phyloP scores from a whole-genome alignment of 345 rosid genomes.

The Isatis tinctoria region DNA sequence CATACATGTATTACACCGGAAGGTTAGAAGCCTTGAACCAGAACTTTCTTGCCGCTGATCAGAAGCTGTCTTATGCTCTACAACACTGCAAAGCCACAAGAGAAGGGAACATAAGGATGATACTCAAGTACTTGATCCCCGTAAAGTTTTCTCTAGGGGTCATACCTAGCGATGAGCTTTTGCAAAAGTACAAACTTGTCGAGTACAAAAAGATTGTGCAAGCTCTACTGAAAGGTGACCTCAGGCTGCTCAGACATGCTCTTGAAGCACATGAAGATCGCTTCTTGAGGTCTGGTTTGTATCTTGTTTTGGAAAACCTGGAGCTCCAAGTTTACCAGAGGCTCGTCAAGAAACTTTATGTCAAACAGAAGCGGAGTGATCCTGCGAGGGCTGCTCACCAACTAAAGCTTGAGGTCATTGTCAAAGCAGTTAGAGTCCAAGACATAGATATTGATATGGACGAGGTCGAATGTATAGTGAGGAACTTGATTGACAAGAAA shows the following conservation, averaged over 20 bases:
- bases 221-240: conserved; percentile 78
- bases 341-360: conserved; percentile 80
- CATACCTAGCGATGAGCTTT: conserved; percentile 57
- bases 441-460: conserved; percentile 90
- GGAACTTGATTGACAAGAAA: conserved; percentile 78
- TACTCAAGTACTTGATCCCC: conserved; percentile 83
- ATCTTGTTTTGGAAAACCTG: conserved; percentile 89
- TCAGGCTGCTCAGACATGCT: conserved; percentile 73
- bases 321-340: conserved; percentile 96
- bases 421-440: conserved; percentile 79
- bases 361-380: conserved; percentile 72
- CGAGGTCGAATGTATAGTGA: conserved; percentile 93
- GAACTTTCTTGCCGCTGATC: conserved; percentile 86
- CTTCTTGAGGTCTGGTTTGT: conserved; percentile 88
- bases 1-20: conserved; percentile 97
- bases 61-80: conserved; percentile 81
- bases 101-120: conserved; percentile 90
- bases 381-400: conserved; percentile 92
- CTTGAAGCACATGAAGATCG: conserved; percentile 84
- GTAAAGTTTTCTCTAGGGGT: conserved; percentile 89
- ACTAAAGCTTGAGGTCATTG: conserved; percentile 82
- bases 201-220: conserved; percentile 73
- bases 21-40: conserved; percentile 96
- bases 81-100: conserved; percentile 57
- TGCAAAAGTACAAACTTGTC: conserved; percentile 56